Evolutionary conservation across 1,139 yeast species (phyloP).

Genomic region (Hemisphaericaspora subhashii): DNA sequence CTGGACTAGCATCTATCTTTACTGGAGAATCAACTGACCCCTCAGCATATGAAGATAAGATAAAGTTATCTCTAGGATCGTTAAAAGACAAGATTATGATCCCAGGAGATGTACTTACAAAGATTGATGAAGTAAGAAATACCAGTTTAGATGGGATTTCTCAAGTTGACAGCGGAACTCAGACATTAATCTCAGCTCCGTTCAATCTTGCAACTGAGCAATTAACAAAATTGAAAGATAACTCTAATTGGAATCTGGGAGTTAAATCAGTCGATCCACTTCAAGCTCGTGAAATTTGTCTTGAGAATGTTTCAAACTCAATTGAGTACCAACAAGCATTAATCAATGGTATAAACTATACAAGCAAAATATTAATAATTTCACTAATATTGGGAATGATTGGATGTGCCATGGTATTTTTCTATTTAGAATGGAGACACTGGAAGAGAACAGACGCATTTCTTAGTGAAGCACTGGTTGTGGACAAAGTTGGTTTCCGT

Average conservation of each 20-base stretch:
- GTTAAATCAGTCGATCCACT: conserved; percentile 9
- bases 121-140: conserved; percentile 44
- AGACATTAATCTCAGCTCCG: conserved; percentile 20
- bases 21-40: conserved; percentile 36
- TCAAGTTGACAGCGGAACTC: conserved; percentile 39
- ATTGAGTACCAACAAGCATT: conserved; percentile 10
- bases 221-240: conserved; percentile 15
- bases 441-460: conserved; percentile 14
- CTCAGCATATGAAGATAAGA: conserved; percentile 33
- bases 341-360: conserved; percentile 9
- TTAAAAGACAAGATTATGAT: conserved; percentile 57
- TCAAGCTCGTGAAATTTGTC: conserved; percentile 11
- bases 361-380: conserved; percentile 11
- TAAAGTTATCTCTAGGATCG: conserved; percentile 59
- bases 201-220: conserved; percentile 17
- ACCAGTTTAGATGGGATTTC: conserved; percentile 59
- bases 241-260: neutral
- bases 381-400: conserved; percentile 10
- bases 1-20: conserved; percentile 54
- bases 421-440: conserved; percentile 9
- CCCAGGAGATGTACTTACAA: conserved; percentile 57
- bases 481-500: conserved; percentile 9
- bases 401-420: conserved; percentile 6
- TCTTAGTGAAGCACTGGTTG: conserved; percentile 7
- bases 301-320: conserved; percentile 9